Base-by-base conservation (phyloP, 345 rosid genomes). In the Bruguiera sexangula region DNA sequence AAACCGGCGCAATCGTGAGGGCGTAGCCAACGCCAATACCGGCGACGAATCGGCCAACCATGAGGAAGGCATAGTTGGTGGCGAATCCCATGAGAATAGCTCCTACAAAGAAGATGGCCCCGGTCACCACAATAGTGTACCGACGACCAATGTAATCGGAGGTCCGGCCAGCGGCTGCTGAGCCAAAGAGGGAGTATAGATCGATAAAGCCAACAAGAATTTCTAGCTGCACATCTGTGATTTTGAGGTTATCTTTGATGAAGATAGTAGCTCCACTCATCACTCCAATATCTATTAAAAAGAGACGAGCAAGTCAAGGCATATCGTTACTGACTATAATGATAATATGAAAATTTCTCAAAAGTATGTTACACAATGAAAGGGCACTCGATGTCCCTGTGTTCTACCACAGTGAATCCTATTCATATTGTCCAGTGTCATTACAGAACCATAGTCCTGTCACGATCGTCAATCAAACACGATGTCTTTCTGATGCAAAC, bases 111-210 rank as follows among this genome's bases (percentile, higher is more conserved):
- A 95, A 95, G 61, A 95, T 85, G 65, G 82, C 93, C 1, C 91
- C 85, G 10, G 98, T 96, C 2, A 92, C 66, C 13, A 90, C 93
- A 19, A 92, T 90, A 3, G 99, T 95, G 78, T 83, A 95, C 29
- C 94, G 89, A n/a, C 98, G 90, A 16, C 99, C 99, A 18, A 95
- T 75, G 93, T 84, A 86, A 58, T 95, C 98, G 6, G 97, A 95
- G 22, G 98, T 90, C 65, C 73, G 75, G 0, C 99, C 98, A 39
- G 98, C 99, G 1, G 85, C 85, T 18, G 80, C 82, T 1, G 98
- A 84, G 43, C 99, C 99, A 0, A 95, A 6, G 0, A 95, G 88
- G 0, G 86, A 88, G 77, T 73, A 90, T 10, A 92, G 5, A 80
- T 85, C 92, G 16, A 95, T 73, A 56, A 30, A 81, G 0, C 99